Conservation (phyloP, 768 basidiomycete species). For the Lactifluus echinatus region DNA sequence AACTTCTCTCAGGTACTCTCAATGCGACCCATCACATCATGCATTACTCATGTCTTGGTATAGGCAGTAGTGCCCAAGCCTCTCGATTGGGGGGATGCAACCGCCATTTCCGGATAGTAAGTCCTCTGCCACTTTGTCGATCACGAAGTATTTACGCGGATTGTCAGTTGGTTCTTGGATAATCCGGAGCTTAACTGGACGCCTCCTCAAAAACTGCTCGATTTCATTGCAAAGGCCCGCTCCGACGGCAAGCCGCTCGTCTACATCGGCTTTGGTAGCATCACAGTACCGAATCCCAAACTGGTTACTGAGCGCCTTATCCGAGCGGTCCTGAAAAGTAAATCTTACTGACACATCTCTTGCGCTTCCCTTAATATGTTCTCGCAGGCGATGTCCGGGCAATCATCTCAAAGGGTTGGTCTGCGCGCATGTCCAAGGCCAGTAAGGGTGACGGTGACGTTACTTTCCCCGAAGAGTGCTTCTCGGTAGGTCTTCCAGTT, state of each 20-base stretch:
- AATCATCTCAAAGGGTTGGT: slow-evolving; percentile 64
- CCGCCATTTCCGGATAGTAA: slow-evolving; percentile 47
- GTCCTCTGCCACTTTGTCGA: slow-evolving; percentile 3
- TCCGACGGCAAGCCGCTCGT: slow-evolving; percentile 50
- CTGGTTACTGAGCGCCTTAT: slow-evolving; percentile 47
- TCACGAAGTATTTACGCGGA: background rate
- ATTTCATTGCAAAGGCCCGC: slow-evolving; percentile 50
- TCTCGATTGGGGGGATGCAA: slow-evolving; percentile 59
- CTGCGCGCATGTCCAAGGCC: slow-evolving; percentile 41
- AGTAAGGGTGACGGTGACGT: slow-evolving; percentile 32
- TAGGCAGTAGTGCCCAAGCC: slow-evolving; percentile 58
- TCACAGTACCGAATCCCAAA: slow-evolving; percentile 54
- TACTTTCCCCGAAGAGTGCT: slow-evolving; percentile 44
- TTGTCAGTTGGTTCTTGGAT: slow-evolving; percentile 53
- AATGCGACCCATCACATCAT: background rate
- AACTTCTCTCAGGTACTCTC: slow-evolving; percentile 49
- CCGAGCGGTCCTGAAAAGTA: slow-evolving; percentile 52
- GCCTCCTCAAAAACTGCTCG: slow-evolving; percentile 39
- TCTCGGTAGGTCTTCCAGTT: slow-evolving; percentile 26
- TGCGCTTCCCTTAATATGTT: slow-evolving; percentile 1
- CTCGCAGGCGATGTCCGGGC: slow-evolving; percentile 49
- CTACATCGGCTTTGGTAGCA: slow-evolving; percentile 65
- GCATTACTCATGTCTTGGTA: background rate
- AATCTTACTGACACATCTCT: slow-evolving; percentile 16
- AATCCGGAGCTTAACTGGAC: slow-evolving; percentile 53